Evolutionary conservation across 208 protist genomes (phyloP), one percentile per base, ranked within the genome.

Genomic region (Spongospora subterranea): DNA sequence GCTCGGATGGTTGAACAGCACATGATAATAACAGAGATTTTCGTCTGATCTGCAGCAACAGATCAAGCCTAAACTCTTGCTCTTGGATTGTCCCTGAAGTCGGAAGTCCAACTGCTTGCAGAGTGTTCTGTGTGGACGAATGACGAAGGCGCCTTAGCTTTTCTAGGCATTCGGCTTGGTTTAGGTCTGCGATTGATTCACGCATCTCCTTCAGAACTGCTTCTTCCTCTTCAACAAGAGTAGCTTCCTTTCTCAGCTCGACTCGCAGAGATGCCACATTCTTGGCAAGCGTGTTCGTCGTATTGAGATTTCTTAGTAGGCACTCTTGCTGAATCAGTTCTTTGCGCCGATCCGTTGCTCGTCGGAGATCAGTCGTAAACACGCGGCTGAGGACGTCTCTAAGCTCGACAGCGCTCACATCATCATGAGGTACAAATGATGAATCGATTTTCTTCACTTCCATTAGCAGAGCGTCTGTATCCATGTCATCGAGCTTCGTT

Each of bases 331-430:
- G 17, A 13, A 82, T 35, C 6, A 82, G 6, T 43, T 82, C 71
- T n/a, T 82, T 6, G 17, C 71, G 71, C 17, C 71, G 6, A 6
- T 82, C 17, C 17, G 6, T 43, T 20, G 71, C 71, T 43, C 71
- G 71, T 39, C 71, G 71, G 6, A 82, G n/a, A 82, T 82, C 71
- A 6, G 71, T n/a, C 71, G 6, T 35, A n/a, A 40, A 82, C 13
- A 82, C 17, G 35, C 71, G 71, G 6, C 35, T 35, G 35, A 82
- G 71, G 17, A 82, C 17, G 6, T 82, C 17, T 6, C 71, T 6
- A 82, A 82, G 6, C 40, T 82, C 17, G 6, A 45, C 71, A n/a
- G 6, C 71, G n/a, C 35, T n/a, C 35, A 82, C n/a, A n/a, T 6
- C n/a, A n/a, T 82, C 71, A 43, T 82, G 13, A 20, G n/a, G 13